Percentiles rank a stretch among this genome's conserved stretches.
These are phyloP conservation scores for Danielia reshetovae DNA, from an alignment of 805 yeast species.

Conservation along the genomic window DNA sequence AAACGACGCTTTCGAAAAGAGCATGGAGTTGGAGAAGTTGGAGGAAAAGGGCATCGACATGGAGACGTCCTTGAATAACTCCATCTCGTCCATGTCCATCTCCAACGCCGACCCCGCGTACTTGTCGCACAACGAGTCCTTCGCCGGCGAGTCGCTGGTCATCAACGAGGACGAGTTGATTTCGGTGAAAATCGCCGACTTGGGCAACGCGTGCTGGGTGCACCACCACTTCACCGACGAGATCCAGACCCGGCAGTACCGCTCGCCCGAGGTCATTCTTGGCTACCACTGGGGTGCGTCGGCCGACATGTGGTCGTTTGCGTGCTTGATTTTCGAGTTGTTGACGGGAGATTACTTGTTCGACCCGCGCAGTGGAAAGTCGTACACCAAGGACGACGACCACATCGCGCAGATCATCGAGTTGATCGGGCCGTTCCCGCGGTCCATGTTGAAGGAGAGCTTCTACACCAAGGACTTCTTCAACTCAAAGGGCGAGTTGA, in stretches of 20 bases:
- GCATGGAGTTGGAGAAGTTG: background rate
- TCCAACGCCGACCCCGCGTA: slow-evolving; percentile 21
- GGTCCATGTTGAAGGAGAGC: slow-evolving; percentile 37
- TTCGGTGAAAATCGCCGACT: slow-evolving; percentile 60
- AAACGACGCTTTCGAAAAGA: background rate
- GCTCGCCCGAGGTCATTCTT: slow-evolving; percentile 61
- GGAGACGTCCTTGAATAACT: slow-evolving; percentile 30
- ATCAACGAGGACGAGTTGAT: slow-evolving; percentile 44
- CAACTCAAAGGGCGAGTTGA: slow-evolving; percentile 28
- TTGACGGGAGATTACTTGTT: slow-evolving; percentile 60
- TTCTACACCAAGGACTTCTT: slow-evolving; percentile 21
- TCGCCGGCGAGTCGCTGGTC: slow-evolving; percentile 10
- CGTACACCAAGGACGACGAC: slow-evolving; percentile 53
- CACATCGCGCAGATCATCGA: slow-evolving; percentile 63
- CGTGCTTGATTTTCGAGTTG: slow-evolving; percentile 55
- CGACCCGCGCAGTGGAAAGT: slow-evolving; percentile 52
- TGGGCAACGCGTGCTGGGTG: slow-evolving; percentile 68
- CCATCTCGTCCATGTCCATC: slow-evolving; percentile 42
- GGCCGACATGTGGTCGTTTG: slow-evolving; percentile 59
- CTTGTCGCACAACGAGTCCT: slow-evolving; percentile 9
- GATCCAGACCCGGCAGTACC: slow-evolving; percentile 64
- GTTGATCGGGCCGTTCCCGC: slow-evolving; percentile 41
- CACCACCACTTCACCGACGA: slow-evolving; percentile 63
- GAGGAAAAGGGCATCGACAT: too few relatives aligned
- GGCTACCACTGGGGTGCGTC: slow-evolving; percentile 61